Base-by-base conservation (phyloP, 768 basidiomycete species). In the Leucosporidium creatinivorum region DNA sequence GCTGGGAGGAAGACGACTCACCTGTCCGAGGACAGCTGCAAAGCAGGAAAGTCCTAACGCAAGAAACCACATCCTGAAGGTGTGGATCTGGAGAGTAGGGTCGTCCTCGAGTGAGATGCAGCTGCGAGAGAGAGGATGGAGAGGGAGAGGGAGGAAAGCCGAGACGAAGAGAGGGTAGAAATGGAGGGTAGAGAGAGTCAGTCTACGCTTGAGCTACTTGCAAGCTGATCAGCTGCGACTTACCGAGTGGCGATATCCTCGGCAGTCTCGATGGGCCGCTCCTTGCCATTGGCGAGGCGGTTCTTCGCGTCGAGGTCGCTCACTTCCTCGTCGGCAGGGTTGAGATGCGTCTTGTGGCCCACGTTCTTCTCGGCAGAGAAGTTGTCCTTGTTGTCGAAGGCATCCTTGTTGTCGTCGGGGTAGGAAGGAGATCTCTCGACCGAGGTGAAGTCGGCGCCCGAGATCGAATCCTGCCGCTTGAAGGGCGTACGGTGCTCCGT, bases 1-100 rank as follows among this genome's bases (percentile, higher is more conserved):
- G 15, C 39, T 44, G 8, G 39, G 39, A 44, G 15, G 39, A 8
- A 13, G 15, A 44, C 8, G 39, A 49, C 61, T 56, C 49, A 65
- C 49, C 66, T 36, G 48, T 71, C 69, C 72, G 18, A 77, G 67
- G 23, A 76, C 75, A 13, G 71, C 65, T 33, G 73, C 75, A 67
- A 77, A 77, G 51, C 72, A 73, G 13, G 70, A 66, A 49, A 77
- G 72, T 3, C 77, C 76, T 28, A 77, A 67, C 54, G 67, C 39
- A 39, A 77, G 69, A 60, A 77, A 72, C 66, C 73, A 67, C 25
- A 70, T 67, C 26, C 76, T 65, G 57, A 77, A 75, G 19, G 75
- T 76, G 65, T 65, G 63, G n/a, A 69, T 28, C 21, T 52, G 33
- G 33, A 72, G 58, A 9, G 60, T 54, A 44, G 71, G 71, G 63